A percentile compares a stretch with the other conserved stretches of the same genome.
Conservation (phyloP, 2,329 filamentous ascomycete species). For the Colletotrichum siamense region DNA sequence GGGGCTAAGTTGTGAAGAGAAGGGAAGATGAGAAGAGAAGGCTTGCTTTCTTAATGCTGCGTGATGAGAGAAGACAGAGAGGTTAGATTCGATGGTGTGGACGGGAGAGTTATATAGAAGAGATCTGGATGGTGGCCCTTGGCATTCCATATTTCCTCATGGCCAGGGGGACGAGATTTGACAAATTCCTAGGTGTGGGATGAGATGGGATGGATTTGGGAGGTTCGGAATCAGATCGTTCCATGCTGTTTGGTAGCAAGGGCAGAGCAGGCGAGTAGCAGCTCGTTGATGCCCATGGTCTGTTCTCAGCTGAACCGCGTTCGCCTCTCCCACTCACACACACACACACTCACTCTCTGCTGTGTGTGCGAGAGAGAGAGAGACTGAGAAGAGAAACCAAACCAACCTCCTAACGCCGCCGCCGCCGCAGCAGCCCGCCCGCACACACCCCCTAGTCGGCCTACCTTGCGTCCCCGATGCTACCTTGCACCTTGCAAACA, state of each 20-base stretch:
- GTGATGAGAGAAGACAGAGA: background rate
- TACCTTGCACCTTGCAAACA: conserved; percentile 7
- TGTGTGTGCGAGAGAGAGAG: background rate
- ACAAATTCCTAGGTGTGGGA: conserved; percentile 7
- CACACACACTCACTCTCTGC: background rate
- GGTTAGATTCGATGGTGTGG: conserved; percentile 4
- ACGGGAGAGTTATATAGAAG: conserved; percentile 19
- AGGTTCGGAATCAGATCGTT: conserved; percentile 18
- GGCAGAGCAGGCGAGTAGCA: background rate
- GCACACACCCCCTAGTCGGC: background rate
- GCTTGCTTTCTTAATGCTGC: conserved; percentile 21
- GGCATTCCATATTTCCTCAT: conserved; percentile 16
- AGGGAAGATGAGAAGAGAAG: conserved; percentile 8
- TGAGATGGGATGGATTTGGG: conserved; percentile 8
- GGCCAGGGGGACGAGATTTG: conserved; percentile 13
- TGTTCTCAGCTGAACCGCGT: conserved; percentile 16
- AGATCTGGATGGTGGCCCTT: conserved; percentile 6
- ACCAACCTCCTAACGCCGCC: background rate
- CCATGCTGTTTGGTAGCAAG: background rate
- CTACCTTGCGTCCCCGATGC: conserved; percentile 6
- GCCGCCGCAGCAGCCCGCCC: background rate
- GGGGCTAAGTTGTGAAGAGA: conserved; percentile 4
- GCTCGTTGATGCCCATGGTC: conserved; percentile 1
- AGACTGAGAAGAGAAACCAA: background rate
- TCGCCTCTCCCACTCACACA: background rate